Conservation (phyloP, 2,329 filamentous ascomycete species). For the Diplocarpon rosae region DNA sequence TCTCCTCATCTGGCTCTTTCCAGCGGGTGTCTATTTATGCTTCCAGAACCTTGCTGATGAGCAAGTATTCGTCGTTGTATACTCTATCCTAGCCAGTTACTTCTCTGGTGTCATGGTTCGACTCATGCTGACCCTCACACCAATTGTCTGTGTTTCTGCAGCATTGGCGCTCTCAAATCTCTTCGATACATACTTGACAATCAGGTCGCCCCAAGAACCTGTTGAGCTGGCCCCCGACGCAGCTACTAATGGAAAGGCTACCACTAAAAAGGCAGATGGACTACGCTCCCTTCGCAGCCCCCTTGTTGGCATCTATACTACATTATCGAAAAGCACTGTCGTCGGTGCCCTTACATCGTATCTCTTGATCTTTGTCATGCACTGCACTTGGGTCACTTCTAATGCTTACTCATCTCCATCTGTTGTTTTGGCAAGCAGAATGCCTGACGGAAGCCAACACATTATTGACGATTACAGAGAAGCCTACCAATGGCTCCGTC, state of each 20-base stretch:
- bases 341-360: conserved; percentile 65
- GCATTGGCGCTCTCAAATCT: conserved; percentile 82
- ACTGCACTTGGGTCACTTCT: conserved; percentile 99
- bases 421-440: conserved; percentile 81
- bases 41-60: conserved; percentile 91
- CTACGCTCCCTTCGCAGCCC: conserved; percentile 64
- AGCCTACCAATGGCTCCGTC: conserved; percentile 97
- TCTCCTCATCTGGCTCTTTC: conserved; percentile 98
- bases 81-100: conserved; percentile 92
- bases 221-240: conserved; percentile 33
- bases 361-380: conserved; percentile 84
- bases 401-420: conserved; percentile 98
- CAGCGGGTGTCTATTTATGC: conserved; percentile 94
- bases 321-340: conserved; percentile 68
- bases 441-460: conserved; percentile 91
- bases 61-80: conserved; percentile 96
- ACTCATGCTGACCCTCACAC: conserved; percentile 93
- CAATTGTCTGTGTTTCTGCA: conserved; percentile 88
- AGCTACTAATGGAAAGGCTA: conserved; percentile 32
- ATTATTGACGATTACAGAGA: conserved; percentile 99
- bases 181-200: conserved; percentile 71
- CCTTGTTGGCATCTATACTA: conserved; percentile 72
- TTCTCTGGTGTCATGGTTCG: conserved; percentile 99
- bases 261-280: conserved; percentile 35
- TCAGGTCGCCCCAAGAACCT: conserved; percentile 48